These are phyloP conservation scores for Metschnikowia kunwiensis DNA, from an alignment of 805 yeast genomes.

Conservation along the genomic window DNA sequence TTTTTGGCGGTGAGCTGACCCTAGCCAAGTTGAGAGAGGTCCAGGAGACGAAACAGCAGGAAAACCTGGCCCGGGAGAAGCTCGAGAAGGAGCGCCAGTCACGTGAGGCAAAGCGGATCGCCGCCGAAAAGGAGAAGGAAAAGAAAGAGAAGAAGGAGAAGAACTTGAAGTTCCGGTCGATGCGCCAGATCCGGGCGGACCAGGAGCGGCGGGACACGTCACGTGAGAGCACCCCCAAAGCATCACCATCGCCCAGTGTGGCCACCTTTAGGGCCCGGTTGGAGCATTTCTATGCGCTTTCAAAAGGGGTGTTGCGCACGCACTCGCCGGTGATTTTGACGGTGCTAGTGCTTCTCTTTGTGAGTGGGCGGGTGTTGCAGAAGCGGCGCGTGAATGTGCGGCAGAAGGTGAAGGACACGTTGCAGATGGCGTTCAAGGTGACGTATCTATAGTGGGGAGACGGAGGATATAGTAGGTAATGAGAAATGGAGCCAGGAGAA, in stretches of 20 bases:
- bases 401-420: slow-evolving; percentile 33
- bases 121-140: slow-evolving; percentile 17
- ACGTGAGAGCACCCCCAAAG: neutral
- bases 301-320: slow-evolving; percentile 23
- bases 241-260: too few species aligned
- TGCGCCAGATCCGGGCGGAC: slow-evolving; percentile 27
- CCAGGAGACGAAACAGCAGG: slow-evolving; percentile 8
- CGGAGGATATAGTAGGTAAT: too few species aligned
- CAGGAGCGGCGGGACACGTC: slow-evolving; percentile 3
- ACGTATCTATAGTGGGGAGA: slow-evolving; percentile 31
- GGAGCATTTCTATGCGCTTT: slow-evolving; percentile 12
- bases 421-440: slow-evolving; percentile 44
- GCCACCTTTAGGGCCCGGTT: too few species aligned
- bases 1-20: slow-evolving; percentile 13
- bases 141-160: slow-evolving; percentile 20
- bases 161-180: slow-evolving; percentile 29
- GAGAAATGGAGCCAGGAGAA: too few species aligned
- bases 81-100: slow-evolving; percentile 15
- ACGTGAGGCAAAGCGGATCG: slow-evolving; percentile 21
- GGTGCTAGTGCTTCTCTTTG: slow-evolving; percentile 21
- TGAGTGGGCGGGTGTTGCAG: slow-evolving; percentile 23
- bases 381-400: slow-evolving; percentile 26
- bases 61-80: slow-evolving; percentile 7
- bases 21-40: slow-evolving; percentile 15
- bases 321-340: slow-evolving; percentile 30